Base-by-base conservation (phyloP, 1,284 basidiomycete genomes). In the Athelia sp. region DNA sequence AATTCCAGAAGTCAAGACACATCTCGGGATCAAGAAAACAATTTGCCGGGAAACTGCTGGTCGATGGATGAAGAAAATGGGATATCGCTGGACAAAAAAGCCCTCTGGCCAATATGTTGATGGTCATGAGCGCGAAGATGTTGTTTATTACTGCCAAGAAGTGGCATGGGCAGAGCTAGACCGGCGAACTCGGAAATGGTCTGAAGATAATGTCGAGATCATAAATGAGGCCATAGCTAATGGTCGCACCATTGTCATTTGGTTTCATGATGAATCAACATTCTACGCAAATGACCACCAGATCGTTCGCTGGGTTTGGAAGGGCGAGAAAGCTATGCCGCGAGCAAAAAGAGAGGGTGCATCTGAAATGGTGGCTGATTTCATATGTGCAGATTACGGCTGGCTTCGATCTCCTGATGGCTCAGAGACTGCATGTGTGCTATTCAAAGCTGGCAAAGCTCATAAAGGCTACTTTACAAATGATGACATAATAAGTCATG, bases 191-290 rank as follows among this genome's bases (percentile, higher is more conserved):
- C 22, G 43, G 21, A 46, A 17, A 23, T 13, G 46, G 43, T 36
- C 47, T 45, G 21, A 45, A 50, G 23, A 34, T 15, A 24, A 22
- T 18, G 11, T 36, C 29, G 35, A 29, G n/a, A 23, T 45, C 21
- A 10, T 42, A 8, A 40, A 40, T n/a, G 8, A 40, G 36, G 36
- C 36, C 15, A 6, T 40, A 9, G 21, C 47, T 21, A 44, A 26
- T 44, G 45, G 32, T n/a, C 18, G 22, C n/a, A 22, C 43, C 29
- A 22, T 56, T 57, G 60, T 56, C 53, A 2, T 48, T 45, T 17
- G 62, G 61, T 42, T 65, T 14, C 70, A 72, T 43, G 61, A 71
- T 54, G 61, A 72, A 52, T 71, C 68, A 3, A 74, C 65, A 4
- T 73, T 72, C 48, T 69, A 66, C 58, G 64, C 58, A 17, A 65